Conservation (phyloP, 495 filamentous ascomycete genomes). For the Amphirosellinia nigrospora region DNA sequence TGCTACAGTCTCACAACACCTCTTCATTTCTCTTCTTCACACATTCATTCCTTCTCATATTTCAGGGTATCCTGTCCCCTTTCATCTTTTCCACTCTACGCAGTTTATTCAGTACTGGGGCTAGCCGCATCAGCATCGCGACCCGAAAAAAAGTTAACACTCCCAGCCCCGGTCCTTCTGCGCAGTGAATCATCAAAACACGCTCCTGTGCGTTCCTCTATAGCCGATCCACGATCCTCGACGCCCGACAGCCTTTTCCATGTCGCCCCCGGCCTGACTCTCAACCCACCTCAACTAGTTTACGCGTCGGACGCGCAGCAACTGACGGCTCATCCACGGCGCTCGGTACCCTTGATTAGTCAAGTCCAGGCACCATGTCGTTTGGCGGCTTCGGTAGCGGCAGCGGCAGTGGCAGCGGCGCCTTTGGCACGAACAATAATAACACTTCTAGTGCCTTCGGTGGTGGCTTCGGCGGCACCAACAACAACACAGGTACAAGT, state of each 20-base stretch:
- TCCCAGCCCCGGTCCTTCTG: background rate
- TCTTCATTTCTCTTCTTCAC: background rate
- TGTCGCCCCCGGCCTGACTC: conserved; percentile 35
- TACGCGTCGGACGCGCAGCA: conserved; percentile 41
- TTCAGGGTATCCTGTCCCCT: background rate
- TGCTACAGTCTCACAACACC: background rate
- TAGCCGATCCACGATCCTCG: conserved; percentile 19
- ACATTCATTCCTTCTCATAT: conserved; percentile 5
- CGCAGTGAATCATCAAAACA: conserved; percentile 5
- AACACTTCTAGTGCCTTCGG: conserved; percentile 58
- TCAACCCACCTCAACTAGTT: conserved; percentile 24
- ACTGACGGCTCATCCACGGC: conserved; percentile 23
- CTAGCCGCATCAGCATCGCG: background rate
- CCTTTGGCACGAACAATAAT: conserved; percentile 45
- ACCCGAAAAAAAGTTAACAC: conserved; percentile 22
- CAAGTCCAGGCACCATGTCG: conserved; percentile 47
- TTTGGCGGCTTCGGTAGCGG: conserved; percentile 47
- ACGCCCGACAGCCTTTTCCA: conserved; percentile 29
- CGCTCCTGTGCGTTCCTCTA: background rate
- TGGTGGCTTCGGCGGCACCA: conserved; percentile 52
- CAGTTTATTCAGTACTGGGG: background rate
- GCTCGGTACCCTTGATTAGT: conserved; percentile 27
- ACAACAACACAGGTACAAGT: conserved; percentile 39
- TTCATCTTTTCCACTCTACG: background rate
- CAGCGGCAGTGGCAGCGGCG: conserved; percentile 47